phyloP scores from a whole-genome alignment of 306 rosid genomes.

The Styphnolobium japonicum region DNA sequence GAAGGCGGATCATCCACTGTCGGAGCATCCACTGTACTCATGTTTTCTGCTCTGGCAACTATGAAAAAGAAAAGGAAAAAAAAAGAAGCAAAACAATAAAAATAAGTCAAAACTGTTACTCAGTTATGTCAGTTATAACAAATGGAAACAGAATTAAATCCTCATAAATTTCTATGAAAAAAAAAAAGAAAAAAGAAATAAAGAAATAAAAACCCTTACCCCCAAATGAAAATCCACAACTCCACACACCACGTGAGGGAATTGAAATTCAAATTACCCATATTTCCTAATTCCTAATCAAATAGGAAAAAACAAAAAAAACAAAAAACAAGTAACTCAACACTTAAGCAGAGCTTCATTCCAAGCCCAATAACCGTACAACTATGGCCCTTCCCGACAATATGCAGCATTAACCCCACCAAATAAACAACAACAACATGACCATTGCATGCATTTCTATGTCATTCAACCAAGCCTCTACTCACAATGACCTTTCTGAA shows the following conservation, averaged over 20 bases:
- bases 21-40: slow-evolving; percentile 24
- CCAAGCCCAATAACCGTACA: not conserved
- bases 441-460: not conserved
- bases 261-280: slow-evolving; percentile 1
- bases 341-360: not conserved
- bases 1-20: slow-evolving; percentile 69
- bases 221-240: not conserved
- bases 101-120: not conserved
- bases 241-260: not conserved
- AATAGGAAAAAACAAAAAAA: no score
- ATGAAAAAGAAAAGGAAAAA: not conserved
- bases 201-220: not conserved
- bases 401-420: not conserved
- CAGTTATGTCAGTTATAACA: not conserved
- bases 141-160: not conserved
- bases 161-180: not conserved
- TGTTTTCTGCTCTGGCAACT: slow-evolving; percentile 23
- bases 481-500: not conserved
- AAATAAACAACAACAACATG: not conserved
- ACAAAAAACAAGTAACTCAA: not conserved
- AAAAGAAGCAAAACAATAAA: not conserved
- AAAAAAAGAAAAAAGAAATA: no score
- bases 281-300: not conserved
- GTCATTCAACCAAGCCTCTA: not conserved
- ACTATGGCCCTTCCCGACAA: not conserved